Base-by-base conservation (phyloP, 176 grass and related monocot genomes). In the Oryza glaberrima region DNA sequence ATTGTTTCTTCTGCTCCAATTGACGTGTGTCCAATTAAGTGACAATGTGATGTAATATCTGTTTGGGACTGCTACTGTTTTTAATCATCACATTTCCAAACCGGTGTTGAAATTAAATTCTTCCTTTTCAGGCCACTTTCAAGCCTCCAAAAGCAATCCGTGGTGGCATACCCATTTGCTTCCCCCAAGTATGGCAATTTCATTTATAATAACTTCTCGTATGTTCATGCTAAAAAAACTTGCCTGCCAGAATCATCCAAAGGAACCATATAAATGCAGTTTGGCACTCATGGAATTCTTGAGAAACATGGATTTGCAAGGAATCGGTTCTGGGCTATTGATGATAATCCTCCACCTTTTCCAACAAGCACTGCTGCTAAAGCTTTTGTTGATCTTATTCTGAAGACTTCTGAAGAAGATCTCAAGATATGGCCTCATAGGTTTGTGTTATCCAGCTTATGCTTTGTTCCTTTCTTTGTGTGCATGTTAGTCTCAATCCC, bases 91-190 rank as follows among this genome's bases (percentile, higher is more conserved):
- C 22, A 66, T 77, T 11, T 60, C 48, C 30, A n/a, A 85, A 65
- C 11, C 28, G 12, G 1, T 64, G 56, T 85, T 41, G 9, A 63
- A 72, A 35, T 70, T 10, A 60, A 48, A 25, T 52, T 60, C 6
- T 67, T 66, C 16, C 0, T 45, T 82, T 89, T 70, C 83, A 94
- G 95, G 88, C 95, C 52, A 82, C 70, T 80, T 98, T 93, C 73
- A 93, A 88, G 63, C 93, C 90, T 78, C 88, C 95, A 15, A 94
- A 91, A 83, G 82, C 95, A 78, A 93, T 98, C 61, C 81, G 76
- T 70, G 92, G 95, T 60, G 95, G 95, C 15, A 98, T 98, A 83
- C 95, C 95, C 15, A 90, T 98, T 79, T 98, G 92, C 82, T 98
- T 98, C 82, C 95, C 95, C 60, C 95, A 97, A 88, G 95, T 97